Evolutionary conservation across 2,329 filamentous ascomycete species (phyloP), one percentile per base, ranked within the genome.

Genomic region (Arthrinium puccinioides): DNA sequence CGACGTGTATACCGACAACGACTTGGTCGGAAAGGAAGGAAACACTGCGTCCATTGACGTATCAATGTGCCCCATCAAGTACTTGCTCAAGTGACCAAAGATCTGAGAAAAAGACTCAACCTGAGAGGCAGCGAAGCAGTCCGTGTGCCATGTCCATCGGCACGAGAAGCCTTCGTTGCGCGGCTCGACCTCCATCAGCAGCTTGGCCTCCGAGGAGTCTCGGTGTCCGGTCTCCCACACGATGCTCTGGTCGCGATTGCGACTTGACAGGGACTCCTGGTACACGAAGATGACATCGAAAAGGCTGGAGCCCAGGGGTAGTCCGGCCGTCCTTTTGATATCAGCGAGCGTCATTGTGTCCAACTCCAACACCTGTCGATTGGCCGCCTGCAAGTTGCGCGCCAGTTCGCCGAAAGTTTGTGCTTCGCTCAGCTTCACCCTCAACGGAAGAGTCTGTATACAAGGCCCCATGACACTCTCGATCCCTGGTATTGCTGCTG

Each of bases 201-300:
- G 53, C 38, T 76, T 79, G 28, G 86, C 88, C 53, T 94, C 88
- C 6, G 92, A 64, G 16, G 76, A 74, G 53, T 96, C 89, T 5
- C 70, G 58, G 36, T 83, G 78, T 19, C 72, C 69, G 0, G 75
- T 54, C 38, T 87, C 67, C 9, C 51, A 57, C 0, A 90, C 63
- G 3, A 54, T 24, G 4, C 57, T 48, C 1, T 45, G 42, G 1
- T 29, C 21, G 21, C 44, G 14, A 28, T 36, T 35, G 19, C 44
- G 50, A 48, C 49, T 62, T 52, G 64, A 60, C 2, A 83, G 63
- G 0, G 81, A 84, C 52, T 94, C 82, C 49, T 96, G 89, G 69
- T 89, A 96, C 0, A 89, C 80, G 49, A 94, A 82, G 0, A 95
- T 64, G 1, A 81, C 72, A 47, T 94, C 85, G 47, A 90, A 95